Evolutionary conservation across 371 early-diverging fungal genomes (phyloP), one percentile per base, ranked within the genome.

Genomic region (Mycotypha africana): DNA sequence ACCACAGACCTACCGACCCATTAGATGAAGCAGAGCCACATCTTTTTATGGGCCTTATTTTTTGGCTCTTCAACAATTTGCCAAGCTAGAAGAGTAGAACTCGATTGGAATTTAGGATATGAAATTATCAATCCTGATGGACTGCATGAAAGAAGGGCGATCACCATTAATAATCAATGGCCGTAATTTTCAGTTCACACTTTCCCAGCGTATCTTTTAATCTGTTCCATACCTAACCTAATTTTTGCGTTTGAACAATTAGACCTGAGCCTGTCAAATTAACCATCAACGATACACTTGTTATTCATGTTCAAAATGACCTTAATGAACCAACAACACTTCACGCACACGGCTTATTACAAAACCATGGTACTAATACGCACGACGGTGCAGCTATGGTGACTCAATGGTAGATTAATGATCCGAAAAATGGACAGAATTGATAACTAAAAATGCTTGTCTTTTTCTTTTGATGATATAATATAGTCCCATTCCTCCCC

Each of bases 131-230:
- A 85, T 56, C 83, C 89, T 7, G 86, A 86, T 52, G 85, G 82
- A 26, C 56, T 76, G 16, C 51, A 51, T 38, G 62, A 76, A 38
- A 70, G 87, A 30, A 68, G 84, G 14, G 84, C 78, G 9, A 80
- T 91, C 19, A 85, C 86, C 32, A 78, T 89, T 47, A 89, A 91
- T 52, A 73, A 78, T 7, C 58, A 65, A 36, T 85, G 82, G 73
- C 91, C 91, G 65, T 78, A 79, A 47, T 78, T 76, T 1, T 31
- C 4, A 33, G n/a, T n/a, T n/a, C n/a, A n/a, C n/a, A n/a, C n/a
- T n/a, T n/a, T n/a, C n/a, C n/a, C n/a, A n/a, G n/a, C n/a, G n/a
- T n/a, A n/a, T n/a, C n/a, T n/a, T n/a, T n/a, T n/a, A n/a, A n/a
- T n/a, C n/a, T n/a, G n/a, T n/a, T n/a, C n/a, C n/a, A n/a, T 48